Percentiles rank a stretch among this genome's conserved stretches.
Conservation (phyloP, 192 early-diverging fungal species). For the Umbelopsis vinacea region DNA sequence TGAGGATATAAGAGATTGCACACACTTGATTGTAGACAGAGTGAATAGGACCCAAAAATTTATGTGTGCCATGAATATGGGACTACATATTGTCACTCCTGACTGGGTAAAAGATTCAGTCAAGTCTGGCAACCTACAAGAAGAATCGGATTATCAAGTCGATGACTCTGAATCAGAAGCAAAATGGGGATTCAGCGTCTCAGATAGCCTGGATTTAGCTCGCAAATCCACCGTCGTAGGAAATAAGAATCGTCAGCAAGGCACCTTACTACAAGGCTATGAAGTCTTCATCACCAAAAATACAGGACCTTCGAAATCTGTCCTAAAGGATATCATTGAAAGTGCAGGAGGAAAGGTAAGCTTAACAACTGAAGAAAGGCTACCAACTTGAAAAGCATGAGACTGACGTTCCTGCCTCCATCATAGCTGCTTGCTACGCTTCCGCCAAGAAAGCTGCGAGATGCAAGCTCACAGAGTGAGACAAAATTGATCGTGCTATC, state of each 20-base stretch:
- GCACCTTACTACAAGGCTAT: slow-evolving; percentile 10
- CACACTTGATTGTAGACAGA: slow-evolving; percentile 12
- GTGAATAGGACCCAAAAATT: slow-evolving; percentile 27
- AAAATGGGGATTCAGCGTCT: slow-evolving; percentile 18
- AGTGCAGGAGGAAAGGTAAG: slow-evolving; percentile 22
- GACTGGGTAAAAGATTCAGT: slow-evolving; percentile 26
- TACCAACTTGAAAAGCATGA: neutral
- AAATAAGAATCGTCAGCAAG: neutral
- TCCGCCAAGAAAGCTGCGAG: neutral
- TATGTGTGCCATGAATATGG: slow-evolving; percentile 29
- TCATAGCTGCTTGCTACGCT: neutral
- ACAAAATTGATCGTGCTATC: neutral
- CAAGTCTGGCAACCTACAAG: neutral
- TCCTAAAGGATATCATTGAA: slow-evolving; percentile 17
- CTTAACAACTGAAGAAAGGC: neutral
- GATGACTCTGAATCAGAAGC: slow-evolving; percentile 20
- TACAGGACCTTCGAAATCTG: neutral
- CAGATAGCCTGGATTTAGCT: slow-evolving; percentile 5
- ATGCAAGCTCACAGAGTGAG: slow-evolving; percentile 10
- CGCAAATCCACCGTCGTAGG: neutral
- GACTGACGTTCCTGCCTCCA: neutral
- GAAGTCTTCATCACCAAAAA: slow-evolving; percentile 3
- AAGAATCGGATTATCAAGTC: slow-evolving; percentile 13
- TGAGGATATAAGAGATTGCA: slow-evolving; percentile 17
- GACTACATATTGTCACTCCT: slow-evolving; percentile 3